A percentile compares a stretch with the other conserved stretches of the same genome.
Conservation (phyloP, 1,284 basidiomycete genomes). For the Acaromyces ingoldii region DNA sequence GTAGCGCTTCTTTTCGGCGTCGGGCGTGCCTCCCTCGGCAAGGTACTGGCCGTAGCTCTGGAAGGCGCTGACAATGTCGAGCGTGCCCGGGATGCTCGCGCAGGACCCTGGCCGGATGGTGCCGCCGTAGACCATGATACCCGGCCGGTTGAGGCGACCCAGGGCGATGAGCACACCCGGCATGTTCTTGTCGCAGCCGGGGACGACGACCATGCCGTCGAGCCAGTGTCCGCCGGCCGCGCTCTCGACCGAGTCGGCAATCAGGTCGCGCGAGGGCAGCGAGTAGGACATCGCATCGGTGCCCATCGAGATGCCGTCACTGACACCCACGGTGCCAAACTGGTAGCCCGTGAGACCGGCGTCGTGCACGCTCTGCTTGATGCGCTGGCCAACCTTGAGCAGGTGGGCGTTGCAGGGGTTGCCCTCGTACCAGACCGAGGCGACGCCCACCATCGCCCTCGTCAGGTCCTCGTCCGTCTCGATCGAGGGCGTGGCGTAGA, state of each 20-base stretch:
- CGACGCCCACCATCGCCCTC: constrained; percentile 49
- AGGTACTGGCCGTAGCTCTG: constrained; percentile 50
- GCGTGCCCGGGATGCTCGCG: constrained; percentile 26
- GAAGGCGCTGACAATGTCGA: constrained; percentile 50
- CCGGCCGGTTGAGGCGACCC: constrained; percentile 47
- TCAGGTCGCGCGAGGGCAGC: constrained; percentile 46
- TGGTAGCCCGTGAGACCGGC: constrained; percentile 50
- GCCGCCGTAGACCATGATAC: constrained; percentile 51
- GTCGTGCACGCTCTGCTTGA: constrained; percentile 38
- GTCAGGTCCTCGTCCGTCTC: constrained; percentile 43
- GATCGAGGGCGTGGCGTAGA: constrained; percentile 49
- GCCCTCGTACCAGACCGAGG: constrained; percentile 49
- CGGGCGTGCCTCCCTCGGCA: constrained; percentile 37
- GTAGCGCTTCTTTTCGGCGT: constrained; percentile 46
- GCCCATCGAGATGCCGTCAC: constrained; percentile 51
- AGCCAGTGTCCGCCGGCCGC: constrained; percentile 50
- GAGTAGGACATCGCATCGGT: constrained; percentile 50
- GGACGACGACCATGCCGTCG: constrained; percentile 46
- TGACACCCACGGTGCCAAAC: constrained; percentile 49
- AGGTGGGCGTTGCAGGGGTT: constrained; percentile 51
- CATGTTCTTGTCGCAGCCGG: constrained; percentile 52
- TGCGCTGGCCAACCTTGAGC: constrained; percentile 39
- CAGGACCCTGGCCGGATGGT: constrained; percentile 48
- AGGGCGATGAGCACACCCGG: constrained; percentile 50
- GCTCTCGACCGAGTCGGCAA: constrained; percentile 48